Evolutionary conservation across 2,329 filamentous ascomycete species (phyloP).

Genomic region (Colletotrichum caudatum): DNA sequence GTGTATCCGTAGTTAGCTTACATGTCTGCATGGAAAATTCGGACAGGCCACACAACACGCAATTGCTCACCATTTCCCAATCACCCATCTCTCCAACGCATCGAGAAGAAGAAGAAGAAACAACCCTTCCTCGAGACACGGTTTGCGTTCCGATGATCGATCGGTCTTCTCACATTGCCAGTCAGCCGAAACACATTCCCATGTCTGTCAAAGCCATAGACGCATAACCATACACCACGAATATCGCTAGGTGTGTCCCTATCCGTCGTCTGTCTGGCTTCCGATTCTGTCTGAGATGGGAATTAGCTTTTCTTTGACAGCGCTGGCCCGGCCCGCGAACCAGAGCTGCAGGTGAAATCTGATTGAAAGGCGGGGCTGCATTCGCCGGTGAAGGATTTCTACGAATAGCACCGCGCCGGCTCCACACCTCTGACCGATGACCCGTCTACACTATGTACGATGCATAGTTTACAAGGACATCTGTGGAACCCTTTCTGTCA

Average conservation of each 20-base stretch:
- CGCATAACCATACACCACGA: neutral
- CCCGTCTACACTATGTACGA: slow-evolving; percentile 6
- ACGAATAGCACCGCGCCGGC: slow-evolving; percentile 25
- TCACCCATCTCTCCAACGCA: neutral
- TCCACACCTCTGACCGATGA: slow-evolving; percentile 35
- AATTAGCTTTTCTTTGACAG: slow-evolving; percentile 35
- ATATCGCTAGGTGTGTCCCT: neutral
- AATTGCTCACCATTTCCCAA: neutral
- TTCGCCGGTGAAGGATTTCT: slow-evolving; percentile 35
- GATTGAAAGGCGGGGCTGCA: slow-evolving; percentile 28
- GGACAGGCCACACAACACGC: slow-evolving; percentile 2
- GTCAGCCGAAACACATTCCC: slow-evolving; percentile 23
- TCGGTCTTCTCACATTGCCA: slow-evolving; percentile 23
- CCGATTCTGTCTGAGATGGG: slow-evolving; percentile 28
- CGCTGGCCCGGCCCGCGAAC: slow-evolving; percentile 39
- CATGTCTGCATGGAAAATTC: slow-evolving; percentile 12
- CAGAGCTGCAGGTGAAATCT: slow-evolving; percentile 36
- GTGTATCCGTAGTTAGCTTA: neutral
- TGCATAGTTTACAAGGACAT: slow-evolving; percentile 1
- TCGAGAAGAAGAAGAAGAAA: neutral
- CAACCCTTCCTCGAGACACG: neutral
- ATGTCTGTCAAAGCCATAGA: neutral
- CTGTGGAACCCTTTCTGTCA: slow-evolving; percentile 37
- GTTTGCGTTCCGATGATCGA: slow-evolving; percentile 6
- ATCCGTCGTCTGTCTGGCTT: slow-evolving; percentile 10